These are phyloP conservation scores for Rusavskia elegans DNA, from an alignment of 495 filamentous ascomycete genomes.

Conservation along the genomic window DNA sequence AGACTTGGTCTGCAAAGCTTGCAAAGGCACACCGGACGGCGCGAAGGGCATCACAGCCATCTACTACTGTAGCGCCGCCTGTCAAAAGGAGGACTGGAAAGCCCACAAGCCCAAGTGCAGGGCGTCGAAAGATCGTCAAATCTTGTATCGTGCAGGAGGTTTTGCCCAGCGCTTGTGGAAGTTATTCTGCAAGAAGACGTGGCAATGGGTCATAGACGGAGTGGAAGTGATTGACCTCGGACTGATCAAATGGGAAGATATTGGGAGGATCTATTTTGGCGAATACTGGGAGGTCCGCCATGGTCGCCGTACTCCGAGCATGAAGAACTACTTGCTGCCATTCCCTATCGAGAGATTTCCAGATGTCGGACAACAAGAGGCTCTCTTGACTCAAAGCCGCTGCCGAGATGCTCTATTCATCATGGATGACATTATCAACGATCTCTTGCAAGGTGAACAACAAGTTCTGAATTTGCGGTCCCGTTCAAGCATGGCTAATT, in stretches of 20 bases:
- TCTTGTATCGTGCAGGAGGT: neutral
- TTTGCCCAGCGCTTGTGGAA: neutral
- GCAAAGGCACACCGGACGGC: neutral
- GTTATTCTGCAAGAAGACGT: neutral
- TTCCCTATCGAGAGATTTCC: neutral
- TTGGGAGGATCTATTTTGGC: neutral
- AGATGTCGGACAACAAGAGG: neutral
- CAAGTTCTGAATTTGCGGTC: neutral
- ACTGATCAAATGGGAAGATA: neutral
- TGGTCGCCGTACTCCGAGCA: neutral
- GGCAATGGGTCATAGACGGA: neutral
- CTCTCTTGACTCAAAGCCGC: neutral
- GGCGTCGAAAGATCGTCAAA: neutral
- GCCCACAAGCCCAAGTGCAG: neutral
- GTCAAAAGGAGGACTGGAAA: neutral
- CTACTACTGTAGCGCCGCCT: neutral
- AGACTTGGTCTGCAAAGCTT: neutral
- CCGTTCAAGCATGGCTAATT: neutral
- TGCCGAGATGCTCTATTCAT: neutral
- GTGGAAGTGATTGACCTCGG: neutral
- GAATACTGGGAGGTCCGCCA: neutral
- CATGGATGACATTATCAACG: neutral
- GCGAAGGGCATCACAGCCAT: neutral
- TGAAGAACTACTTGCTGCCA: neutral
- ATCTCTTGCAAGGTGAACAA: neutral